Conservation (phyloP, 2,329 filamentous ascomycete genomes). For the Alternaria sp. region DNA sequence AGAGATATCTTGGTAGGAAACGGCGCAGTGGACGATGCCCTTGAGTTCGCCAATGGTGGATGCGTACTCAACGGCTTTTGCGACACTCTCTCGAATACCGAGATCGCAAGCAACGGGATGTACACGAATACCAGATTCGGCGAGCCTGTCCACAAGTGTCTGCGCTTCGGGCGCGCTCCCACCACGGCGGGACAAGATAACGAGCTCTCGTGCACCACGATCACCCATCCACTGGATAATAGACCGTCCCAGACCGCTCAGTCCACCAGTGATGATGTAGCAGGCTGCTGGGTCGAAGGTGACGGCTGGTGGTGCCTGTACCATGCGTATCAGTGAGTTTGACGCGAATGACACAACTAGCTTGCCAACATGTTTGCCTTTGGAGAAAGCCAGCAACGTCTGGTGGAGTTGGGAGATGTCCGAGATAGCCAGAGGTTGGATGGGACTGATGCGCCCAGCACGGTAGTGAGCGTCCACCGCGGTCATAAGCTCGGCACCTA, state of each 20-base stretch:
- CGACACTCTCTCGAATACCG: slow-evolving; percentile 1
- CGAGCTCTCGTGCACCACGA: slow-evolving; percentile 23
- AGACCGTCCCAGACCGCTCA: slow-evolving; percentile 26
- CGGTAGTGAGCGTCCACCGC: slow-evolving; percentile 6
- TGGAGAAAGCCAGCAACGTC: slow-evolving; percentile 11
- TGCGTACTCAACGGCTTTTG: neutral
- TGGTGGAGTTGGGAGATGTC: slow-evolving; percentile 14
- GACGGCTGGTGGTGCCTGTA: neutral
- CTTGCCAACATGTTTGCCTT: slow-evolving; percentile 23
- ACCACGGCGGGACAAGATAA: slow-evolving; percentile 14
- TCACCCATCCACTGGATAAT: slow-evolving; percentile 25
- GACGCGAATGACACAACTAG: slow-evolving; percentile 12
- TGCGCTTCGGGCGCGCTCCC: neutral
- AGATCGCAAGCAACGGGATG: slow-evolving; percentile 12
- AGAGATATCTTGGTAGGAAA: slow-evolving; percentile 5
- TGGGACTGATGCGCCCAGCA: slow-evolving; percentile 2
- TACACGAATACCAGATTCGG: neutral
- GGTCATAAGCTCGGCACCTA: slow-evolving; percentile 4
- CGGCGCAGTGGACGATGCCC: slow-evolving; percentile 21
- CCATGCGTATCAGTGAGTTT: slow-evolving; percentile 6
- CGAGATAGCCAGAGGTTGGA: neutral
- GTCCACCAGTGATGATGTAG: slow-evolving; percentile 27
- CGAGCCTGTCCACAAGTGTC: neutral
- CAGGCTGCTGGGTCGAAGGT: slow-evolving; percentile 14
- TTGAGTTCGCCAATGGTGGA: slow-evolving; percentile 1